Conservation (phyloP, 108 stramenopile genomes). For the Discostella stelligeroides region DNA sequence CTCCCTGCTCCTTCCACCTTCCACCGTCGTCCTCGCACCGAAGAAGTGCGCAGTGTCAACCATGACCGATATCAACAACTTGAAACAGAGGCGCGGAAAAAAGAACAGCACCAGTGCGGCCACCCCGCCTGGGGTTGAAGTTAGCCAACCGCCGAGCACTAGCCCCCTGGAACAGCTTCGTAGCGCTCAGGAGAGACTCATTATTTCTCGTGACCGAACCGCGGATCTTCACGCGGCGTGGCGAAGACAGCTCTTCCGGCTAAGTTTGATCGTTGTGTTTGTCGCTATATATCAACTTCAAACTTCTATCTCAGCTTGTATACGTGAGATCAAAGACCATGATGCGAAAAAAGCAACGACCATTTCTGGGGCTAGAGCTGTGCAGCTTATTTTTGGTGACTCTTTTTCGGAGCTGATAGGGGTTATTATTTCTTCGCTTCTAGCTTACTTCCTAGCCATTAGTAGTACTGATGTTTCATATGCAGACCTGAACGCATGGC, state of each 20-base stretch:
- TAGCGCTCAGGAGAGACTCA: slow-evolving; percentile 35
- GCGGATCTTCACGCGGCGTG: slow-evolving; percentile 56
- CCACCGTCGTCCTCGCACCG: too few species aligned
- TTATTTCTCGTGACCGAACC: slow-evolving; percentile 40
- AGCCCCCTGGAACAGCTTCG: slow-evolving; percentile 40
- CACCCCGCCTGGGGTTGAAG: neutral
- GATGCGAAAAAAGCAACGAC: slow-evolving; percentile 6
- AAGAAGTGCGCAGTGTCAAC: too few species aligned
- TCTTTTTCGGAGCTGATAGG: slow-evolving; percentile 33
- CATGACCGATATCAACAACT: neutral
- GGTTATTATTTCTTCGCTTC: slow-evolving; percentile 20
- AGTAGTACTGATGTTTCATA: neutral
- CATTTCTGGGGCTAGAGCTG: slow-evolving; percentile 8
- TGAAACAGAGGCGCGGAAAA: slow-evolving; percentile 48
- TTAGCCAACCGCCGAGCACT: neutral
- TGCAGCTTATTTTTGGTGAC: slow-evolving; percentile 25
- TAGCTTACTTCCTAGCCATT: slow-evolving; percentile 34
- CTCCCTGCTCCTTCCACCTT: too few species aligned
- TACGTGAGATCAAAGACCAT: slow-evolving; percentile 53
- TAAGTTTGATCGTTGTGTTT: slow-evolving; percentile 52
- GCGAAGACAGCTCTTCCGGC: slow-evolving; percentile 54
- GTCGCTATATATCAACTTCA: slow-evolving; percentile 54
- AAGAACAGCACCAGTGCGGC: slow-evolving; percentile 1
- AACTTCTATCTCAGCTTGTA: slow-evolving; percentile 47
- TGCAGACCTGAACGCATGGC: slow-evolving; percentile 36